Evolutionary conservation across 306 rosid species (phyloP).

Genomic region (Rosa lucieae): DNA sequence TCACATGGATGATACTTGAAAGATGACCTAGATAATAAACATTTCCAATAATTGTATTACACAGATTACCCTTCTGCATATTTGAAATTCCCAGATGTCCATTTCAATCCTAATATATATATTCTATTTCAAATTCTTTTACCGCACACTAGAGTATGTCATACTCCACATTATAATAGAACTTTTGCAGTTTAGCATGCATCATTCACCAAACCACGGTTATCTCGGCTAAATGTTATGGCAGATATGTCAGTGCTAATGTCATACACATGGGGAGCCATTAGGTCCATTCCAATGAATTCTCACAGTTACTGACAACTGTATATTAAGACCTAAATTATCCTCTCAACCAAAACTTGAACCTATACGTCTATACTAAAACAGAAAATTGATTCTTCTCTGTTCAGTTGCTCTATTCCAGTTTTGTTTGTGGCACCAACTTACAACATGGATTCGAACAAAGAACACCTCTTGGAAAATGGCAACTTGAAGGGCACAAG

Average conservation of each 20-base stretch:
- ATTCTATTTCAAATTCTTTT: not conserved
- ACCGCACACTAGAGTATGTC: not conserved
- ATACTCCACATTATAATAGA: not conserved
- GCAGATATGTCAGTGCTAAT: not conserved
- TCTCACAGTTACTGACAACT: not conserved
- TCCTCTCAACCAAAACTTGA: not conserved
- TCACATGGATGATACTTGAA: not conserved
- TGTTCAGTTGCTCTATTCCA: not conserved
- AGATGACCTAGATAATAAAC: not conserved
- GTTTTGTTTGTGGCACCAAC: not conserved
- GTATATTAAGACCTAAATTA: not conserved
- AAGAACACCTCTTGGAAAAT: constrained; percentile 55
- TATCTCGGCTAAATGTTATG: not conserved
- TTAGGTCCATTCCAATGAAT: not conserved
- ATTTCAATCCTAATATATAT: not conserved
- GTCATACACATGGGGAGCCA: not conserved
- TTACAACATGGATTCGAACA: constrained; percentile 51
- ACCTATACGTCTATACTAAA: not conserved
- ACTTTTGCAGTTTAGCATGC: not conserved
- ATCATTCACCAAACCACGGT: not conserved
- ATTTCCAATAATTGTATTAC: not conserved
- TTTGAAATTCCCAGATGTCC: not conserved
- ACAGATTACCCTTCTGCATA: not conserved
- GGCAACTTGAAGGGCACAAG: constrained; percentile 48
- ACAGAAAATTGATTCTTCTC: not conserved